phyloP scores from a whole-genome alignment of 805 yeast genomes.

The Starmerella lactis-condensi region DNA sequence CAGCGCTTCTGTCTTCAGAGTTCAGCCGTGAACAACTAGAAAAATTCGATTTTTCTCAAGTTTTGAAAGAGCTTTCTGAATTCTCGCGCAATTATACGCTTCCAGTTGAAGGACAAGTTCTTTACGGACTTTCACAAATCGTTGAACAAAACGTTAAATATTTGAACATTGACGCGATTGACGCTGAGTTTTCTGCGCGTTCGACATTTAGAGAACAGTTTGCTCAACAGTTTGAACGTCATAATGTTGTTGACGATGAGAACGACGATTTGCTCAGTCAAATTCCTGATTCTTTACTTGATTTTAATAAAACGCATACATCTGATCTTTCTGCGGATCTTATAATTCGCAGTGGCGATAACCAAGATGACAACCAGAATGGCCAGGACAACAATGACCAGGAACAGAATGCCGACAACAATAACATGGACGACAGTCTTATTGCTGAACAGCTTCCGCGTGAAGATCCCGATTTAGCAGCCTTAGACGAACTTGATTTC shows the following conservation, averaged over 20 bases:
- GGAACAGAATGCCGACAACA: not conserved
- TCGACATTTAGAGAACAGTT: not conserved
- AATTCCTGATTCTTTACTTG: no score
- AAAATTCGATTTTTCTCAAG: slow-evolving; percentile 2
- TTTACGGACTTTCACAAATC: slow-evolving; percentile 13
- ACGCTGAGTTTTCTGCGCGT: not conserved
- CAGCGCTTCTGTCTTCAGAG: no score
- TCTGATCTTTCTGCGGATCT: slow-evolving; percentile 11
- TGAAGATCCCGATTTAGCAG: not conserved
- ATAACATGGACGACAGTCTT: slow-evolving; percentile 1
- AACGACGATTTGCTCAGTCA: no score
- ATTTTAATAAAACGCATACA: no score
- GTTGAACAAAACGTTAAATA: slow-evolving; percentile 6
- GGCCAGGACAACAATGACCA: no score
- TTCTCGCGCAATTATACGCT: slow-evolving; percentile 5
- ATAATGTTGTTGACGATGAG: no score
- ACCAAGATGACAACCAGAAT: no score
- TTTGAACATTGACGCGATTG: slow-evolving; percentile 6
- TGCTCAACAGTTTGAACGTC: no score
- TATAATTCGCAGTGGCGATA: slow-evolving; percentile 10
- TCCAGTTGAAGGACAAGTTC: slow-evolving; percentile 13
- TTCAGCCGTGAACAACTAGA: slow-evolving; percentile 5
- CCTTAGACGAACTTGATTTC: slow-evolving; percentile 9
- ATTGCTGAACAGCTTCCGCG: not conserved
- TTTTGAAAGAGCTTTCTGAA: slow-evolving; percentile 3